Conservation (phyloP, 208 protist species). For the Acanthamoeba rhysodes region DNA sequence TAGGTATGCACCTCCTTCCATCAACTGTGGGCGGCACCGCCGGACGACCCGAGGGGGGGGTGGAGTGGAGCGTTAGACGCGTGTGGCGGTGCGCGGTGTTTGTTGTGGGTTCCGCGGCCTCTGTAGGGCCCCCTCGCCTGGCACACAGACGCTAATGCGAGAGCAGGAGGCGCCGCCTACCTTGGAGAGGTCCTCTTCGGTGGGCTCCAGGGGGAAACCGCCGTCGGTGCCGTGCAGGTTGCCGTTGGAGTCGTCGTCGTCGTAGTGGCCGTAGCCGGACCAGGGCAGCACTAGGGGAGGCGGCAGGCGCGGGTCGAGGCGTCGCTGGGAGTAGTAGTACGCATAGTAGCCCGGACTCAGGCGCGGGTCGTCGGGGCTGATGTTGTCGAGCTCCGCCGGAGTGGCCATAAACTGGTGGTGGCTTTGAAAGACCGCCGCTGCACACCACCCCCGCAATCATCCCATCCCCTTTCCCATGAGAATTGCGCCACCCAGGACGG, state of each 20-base stretch:
- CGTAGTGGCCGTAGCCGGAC: conserved; percentile 43
- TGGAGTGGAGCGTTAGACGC: no score
- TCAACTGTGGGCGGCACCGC: background rate
- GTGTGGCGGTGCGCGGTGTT: no score
- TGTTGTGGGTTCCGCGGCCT: no score
- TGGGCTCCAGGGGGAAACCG: background rate
- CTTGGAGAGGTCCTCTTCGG: conserved; percentile 2
- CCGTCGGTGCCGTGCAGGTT: background rate
- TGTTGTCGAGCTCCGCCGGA: background rate
- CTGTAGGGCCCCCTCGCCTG: no score
- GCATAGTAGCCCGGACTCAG: conserved; percentile 62
- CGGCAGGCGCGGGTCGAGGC: conserved; percentile 77
- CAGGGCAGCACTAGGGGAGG: conserved; percentile 70
- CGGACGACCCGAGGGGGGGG: background rate
- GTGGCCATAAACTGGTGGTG: conserved; percentile 19
- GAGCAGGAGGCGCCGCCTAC: background rate
- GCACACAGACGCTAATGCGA: no score
- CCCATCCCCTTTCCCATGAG: no score
- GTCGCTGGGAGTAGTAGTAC: conserved; percentile 76
- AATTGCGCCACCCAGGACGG: no score
- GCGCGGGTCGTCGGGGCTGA: conserved; percentile 57
- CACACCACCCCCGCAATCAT: background rate
- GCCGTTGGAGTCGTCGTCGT: conserved; percentile 1
- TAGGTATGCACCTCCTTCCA: background rate
- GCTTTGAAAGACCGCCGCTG: background rate